Base-by-base conservation (phyloP, 2,329 filamentous ascomycete genomes). In the Penicillium sp. region DNA sequence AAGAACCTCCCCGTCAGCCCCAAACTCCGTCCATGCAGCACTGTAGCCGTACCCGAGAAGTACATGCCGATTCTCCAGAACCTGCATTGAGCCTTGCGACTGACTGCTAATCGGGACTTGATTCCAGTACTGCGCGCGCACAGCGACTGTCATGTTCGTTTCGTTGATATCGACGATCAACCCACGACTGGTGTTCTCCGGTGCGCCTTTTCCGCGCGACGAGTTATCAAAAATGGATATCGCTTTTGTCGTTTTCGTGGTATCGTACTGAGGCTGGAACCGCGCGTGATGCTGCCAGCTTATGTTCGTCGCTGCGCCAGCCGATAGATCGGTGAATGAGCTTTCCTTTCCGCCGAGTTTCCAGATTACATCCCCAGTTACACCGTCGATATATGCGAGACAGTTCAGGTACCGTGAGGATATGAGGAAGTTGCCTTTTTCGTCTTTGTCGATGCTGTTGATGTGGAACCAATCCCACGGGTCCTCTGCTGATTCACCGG, bases 381-480 rank as follows among this genome's bases (percentile, higher is more conserved):
- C 66, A 16, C 78, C 76, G 49, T 78, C 72, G 42, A 79, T 71
- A 56, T 78, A 77, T 19, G 73, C 73, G 39, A 84, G 57, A 27
- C 58, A 62, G 44, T 60, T 62, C 31, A 62, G 54, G 26, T 68
- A 75, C 21, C 79, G 75, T 0, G 74, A 70, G 0, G 78, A 81
- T 44, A 82, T 66, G 4, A 79, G 67, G 44, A 75, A 79, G 54
- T 79, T 76, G 11, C 77, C 80, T 1, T 74, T 69, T 3, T 65
- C 59, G 59, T 82, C 79, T 67, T 83, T 82, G 65, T 81, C 79
- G 55, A 83, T 72, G 44, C 78, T 81, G 68, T 82, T 84, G 67
- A 84, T 78, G 66, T 84, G 82, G 70, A 84, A 83, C 67, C 79
- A 84, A 63, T 84, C 82, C 74, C 78, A 84, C 1, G 80, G 66